These are phyloP conservation scores for Drechslerella coelobrocha DNA, from an alignment of 2,329 filamentous ascomycete genomes.

Conservation along the genomic window DNA sequence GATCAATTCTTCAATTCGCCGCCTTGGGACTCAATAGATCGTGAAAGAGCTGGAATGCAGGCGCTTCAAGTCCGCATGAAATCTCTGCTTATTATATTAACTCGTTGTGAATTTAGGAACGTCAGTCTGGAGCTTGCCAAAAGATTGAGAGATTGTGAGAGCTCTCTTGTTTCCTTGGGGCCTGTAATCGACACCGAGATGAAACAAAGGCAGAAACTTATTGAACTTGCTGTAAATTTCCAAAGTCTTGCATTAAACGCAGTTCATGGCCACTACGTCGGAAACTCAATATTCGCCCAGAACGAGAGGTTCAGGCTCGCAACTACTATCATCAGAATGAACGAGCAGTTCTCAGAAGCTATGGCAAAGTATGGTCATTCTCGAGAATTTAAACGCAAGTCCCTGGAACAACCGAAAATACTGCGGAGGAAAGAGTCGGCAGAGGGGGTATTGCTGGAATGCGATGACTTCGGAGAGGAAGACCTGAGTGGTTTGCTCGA, in stretches of 20 bases:
- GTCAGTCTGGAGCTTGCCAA: conserved; percentile 1
- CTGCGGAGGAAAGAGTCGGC: neutral
- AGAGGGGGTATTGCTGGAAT: neutral
- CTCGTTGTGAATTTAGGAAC: neutral
- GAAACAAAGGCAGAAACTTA: neutral
- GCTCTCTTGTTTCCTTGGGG: neutral
- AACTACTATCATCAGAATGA: neutral
- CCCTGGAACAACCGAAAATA: neutral
- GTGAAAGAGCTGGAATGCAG: neutral
- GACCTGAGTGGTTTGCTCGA: neutral
- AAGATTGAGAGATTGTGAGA: conserved; percentile 2
- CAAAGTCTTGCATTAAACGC: neutral
- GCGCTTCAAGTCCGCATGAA: neutral
- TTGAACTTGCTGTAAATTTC: neutral
- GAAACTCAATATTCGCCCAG: neutral
- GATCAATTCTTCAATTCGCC: neutral
- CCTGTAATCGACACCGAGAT: neutral
- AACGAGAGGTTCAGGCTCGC: neutral
- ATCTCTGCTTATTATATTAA: neutral
- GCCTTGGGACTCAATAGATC: neutral
- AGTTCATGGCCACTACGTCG: neutral
- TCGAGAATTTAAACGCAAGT: neutral
- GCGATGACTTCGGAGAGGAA: neutral
- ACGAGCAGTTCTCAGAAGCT: neutral
- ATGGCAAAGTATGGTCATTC: neutral